Evolutionary conservation across 768 basidiomycete genomes (phyloP).

Genomic region (Leccinum arenicola): DNA sequence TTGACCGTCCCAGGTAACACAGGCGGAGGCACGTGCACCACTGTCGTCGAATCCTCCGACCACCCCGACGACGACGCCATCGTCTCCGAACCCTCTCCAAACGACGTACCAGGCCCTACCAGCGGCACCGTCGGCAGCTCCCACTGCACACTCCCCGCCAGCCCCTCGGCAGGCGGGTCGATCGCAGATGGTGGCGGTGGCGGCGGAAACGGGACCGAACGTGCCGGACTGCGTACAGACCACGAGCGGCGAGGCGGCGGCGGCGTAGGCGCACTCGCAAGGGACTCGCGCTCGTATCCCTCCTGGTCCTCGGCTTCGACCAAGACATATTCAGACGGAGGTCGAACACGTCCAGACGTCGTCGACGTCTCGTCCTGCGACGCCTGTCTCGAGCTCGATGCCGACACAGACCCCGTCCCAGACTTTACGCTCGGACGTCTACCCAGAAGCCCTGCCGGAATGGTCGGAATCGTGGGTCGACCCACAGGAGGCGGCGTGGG

Average conservation of each 20-base stretch:
- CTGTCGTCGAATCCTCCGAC: too few species aligned
- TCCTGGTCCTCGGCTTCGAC: conserved; percentile 51
- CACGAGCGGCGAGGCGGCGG: conserved; percentile 43
- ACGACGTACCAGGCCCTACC: too few species aligned
- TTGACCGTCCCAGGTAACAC: conserved; percentile 10
- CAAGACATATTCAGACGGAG: conserved; percentile 58
- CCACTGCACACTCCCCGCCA: too few species aligned
- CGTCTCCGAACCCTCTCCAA: too few species aligned
- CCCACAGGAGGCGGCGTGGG: conserved; percentile 42
- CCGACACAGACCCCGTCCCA: conserved; percentile 19
- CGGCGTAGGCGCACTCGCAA: background rate
- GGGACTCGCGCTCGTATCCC: conserved; percentile 17
- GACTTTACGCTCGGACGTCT: conserved; percentile 40
- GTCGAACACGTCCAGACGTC: conserved; percentile 5
- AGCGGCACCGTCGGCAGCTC: too few species aligned
- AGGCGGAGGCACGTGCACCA: conserved; percentile 15
- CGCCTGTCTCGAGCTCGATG: conserved; percentile 36
- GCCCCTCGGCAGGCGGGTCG: too few species aligned
- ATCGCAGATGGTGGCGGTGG: too few species aligned
- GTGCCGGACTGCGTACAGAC: too few species aligned
- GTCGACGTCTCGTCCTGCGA: conserved; percentile 33
- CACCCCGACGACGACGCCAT: too few species aligned
- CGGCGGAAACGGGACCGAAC: background rate
- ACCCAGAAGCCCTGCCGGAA: conserved; percentile 30
- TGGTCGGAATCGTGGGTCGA: conserved; percentile 37